phyloP scores from a whole-genome alignment of 495 filamentous ascomycete genomes.

The Symbiotaphrina buchneri region DNA sequence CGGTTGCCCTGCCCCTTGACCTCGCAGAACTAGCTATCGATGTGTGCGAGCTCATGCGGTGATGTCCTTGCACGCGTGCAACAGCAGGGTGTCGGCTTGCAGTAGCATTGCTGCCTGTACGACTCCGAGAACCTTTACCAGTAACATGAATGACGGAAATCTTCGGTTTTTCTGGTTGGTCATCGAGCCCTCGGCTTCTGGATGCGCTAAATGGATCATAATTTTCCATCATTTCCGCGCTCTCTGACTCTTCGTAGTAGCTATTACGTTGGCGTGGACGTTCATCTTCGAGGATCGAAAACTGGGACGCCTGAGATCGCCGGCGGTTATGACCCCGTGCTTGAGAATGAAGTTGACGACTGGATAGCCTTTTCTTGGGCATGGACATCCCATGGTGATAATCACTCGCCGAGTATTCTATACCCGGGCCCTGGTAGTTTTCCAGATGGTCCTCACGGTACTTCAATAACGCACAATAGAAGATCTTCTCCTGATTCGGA shows the following conservation, averaged over 20 bases:
- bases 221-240: conserved; percentile 26
- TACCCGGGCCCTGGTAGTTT: conserved; percentile 48
- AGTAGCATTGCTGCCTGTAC: conserved; percentile 3
- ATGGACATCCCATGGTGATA: conserved; percentile 52
- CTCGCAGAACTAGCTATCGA: conserved; percentile 28
- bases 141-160: no score
- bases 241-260: conserved; percentile 22
- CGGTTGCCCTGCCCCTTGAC: no score
- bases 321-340: conserved; percentile 20
- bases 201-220: conserved; percentile 76
- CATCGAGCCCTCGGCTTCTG: conserved; percentile 21
- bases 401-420: conserved; percentile 67
- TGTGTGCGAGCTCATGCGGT: conserved; percentile 14
- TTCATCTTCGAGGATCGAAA: conserved; percentile 45
- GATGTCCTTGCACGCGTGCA: conserved; percentile 4
- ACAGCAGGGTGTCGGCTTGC: conserved; percentile 7
- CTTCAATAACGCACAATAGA: conserved; percentile 63
- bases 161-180: no score
- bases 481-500: conserved; percentile 69
- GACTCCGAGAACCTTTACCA: conserved; percentile 4
- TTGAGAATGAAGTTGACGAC: conserved; percentile 7
- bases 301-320: conserved; percentile 44
- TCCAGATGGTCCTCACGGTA: conserved; percentile 68
- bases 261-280: conserved; percentile 16
- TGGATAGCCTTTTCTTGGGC: conserved; percentile 15